phyloP scores from a whole-genome alignment of 2,329 filamentous ascomycete species.

The Pleurostoma richardsiae region DNA sequence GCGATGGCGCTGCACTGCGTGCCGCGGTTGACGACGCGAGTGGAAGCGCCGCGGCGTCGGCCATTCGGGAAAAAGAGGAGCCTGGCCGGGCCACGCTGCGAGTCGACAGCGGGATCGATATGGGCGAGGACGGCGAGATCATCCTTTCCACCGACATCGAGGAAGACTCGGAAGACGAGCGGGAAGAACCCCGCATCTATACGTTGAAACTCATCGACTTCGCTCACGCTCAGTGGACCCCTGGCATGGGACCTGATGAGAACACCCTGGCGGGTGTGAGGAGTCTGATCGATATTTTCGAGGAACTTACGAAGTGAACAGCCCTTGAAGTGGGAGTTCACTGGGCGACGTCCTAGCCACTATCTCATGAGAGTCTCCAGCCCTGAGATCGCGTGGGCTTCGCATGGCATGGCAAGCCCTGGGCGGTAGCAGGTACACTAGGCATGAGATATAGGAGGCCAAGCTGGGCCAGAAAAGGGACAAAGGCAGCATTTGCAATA shows the following conservation, averaged over 20 bases:
- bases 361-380: not conserved
- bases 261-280: conserved; percentile 73
- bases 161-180: conserved; percentile 49
- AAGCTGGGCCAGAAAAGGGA: no score
- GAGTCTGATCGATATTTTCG: conserved; percentile 67
- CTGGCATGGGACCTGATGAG: conserved; percentile 79
- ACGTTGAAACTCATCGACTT: conserved; percentile 92
- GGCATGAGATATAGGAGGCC: no score
- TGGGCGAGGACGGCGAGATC: conserved; percentile 35
- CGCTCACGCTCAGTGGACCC: conserved; percentile 82
- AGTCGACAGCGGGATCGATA: conserved; percentile 51
- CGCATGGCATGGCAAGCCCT: not conserved
- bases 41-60: conserved; percentile 41
- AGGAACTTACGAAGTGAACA: conserved; percentile 49
- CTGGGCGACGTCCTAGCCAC: not conserved
- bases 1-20: conserved; percentile 51
- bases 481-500: no score
- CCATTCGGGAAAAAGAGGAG: conserved; percentile 22
- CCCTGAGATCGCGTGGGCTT: not conserved
- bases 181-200: conserved; percentile 62
- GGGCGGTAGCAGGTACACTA: not conserved
- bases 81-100: conserved; percentile 33
- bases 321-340: not conserved
- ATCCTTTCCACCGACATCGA: conserved; percentile 22
- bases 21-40: conserved; percentile 50